Evolutionary conservation across 208 protist species (phyloP).

Genomic region (Leishmania major): DNA sequence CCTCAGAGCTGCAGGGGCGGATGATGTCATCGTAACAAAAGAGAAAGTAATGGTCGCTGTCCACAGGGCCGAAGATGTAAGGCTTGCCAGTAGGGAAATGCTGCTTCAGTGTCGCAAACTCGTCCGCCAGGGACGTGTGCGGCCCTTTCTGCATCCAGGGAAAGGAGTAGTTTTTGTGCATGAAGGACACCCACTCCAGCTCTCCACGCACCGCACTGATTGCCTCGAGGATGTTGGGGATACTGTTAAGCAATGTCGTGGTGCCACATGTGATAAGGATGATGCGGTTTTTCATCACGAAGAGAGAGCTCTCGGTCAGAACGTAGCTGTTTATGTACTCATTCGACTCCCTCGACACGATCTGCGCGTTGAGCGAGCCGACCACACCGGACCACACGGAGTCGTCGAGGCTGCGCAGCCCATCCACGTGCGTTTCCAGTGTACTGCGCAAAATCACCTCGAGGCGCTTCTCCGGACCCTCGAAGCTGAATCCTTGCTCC

Average conservation of each 20-base stretch:
- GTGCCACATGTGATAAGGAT: constrained; percentile 95
- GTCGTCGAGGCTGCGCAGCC: constrained; percentile 72
- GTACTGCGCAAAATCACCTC: constrained; percentile 83
- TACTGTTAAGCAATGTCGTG: constrained; percentile 91
- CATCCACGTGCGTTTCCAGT: constrained; percentile 68
- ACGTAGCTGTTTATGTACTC: constrained; percentile 92
- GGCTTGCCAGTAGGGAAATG: constrained; percentile 84
- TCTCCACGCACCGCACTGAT: constrained; percentile 81
- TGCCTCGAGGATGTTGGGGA: constrained; percentile 80
- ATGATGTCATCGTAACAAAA: constrained; percentile 92
- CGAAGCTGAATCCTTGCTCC: constrained; percentile 84
- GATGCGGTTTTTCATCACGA: constrained; percentile 91
- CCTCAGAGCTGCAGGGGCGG: constrained; percentile 56
- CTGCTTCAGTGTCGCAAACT: constrained; percentile 76
- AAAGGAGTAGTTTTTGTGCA: constrained; percentile 94
- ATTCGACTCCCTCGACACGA: constrained; percentile 83
- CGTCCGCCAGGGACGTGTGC: constrained; percentile 81
- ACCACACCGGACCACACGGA: constrained; percentile 73
- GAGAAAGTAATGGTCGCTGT: constrained; percentile 94
- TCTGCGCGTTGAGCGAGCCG: constrained; percentile 81
- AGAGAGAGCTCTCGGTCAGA: constrained; percentile 93
- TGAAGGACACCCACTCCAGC: constrained; percentile 90
- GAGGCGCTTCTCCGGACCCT: constrained; percentile 93
- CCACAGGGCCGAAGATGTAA: constrained; percentile 91
- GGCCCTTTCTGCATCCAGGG: constrained; percentile 91